Evolutionary conservation across 768 basidiomycete species (phyloP), one percentile per base, ranked within the genome.

Genomic region (Tricholoma bakamatsutake): DNA sequence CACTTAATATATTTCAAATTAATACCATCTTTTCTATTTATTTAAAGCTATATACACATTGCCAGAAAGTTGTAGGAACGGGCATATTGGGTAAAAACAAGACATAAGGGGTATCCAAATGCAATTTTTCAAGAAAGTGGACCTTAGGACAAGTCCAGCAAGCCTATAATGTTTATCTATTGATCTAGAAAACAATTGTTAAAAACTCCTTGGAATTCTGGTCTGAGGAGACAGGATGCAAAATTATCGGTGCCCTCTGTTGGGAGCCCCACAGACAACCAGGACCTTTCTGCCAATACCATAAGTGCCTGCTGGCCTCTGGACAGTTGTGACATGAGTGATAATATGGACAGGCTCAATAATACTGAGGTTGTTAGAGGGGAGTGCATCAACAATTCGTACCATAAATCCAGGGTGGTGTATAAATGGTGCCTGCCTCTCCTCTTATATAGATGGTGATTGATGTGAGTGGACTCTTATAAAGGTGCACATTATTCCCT

Each of bases 261-360:
- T 43, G 0, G 42, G 17, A 21, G 42, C 42, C 42, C 42, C 17
- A 39, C 37, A 39, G n/a, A 39, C 37, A 39, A 39, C 37, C 37
- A 39, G 37, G 37, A 39, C 37, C 37, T 39, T 39, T 15, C 15
- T 39, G 37, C 37, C 37, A 39, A 39, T 33, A 33, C 58, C 58
- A 58, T 63, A 68, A 1, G 67, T 64, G 1, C 64, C 59, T 51
- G 27, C 39, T 42, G 61, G 61, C 12, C 59, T 45, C 17, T 50
- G 45, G 35, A 54, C 64, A 11, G 54, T 54, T 31, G 62, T 59
- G 10, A 68, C 33, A 57, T 68, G 67, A 5, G 62, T 63, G 35
- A 68, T 61, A 40, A 68, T 64, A 49, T 68, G 62, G 3, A 28
- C n/a, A 5, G 56, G 61, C 43, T 68, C 62, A 50, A 67, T 61